Conservation (phyloP, 225 moss, liverwort and hornwort species). For the Bryum argenteum region DNA sequence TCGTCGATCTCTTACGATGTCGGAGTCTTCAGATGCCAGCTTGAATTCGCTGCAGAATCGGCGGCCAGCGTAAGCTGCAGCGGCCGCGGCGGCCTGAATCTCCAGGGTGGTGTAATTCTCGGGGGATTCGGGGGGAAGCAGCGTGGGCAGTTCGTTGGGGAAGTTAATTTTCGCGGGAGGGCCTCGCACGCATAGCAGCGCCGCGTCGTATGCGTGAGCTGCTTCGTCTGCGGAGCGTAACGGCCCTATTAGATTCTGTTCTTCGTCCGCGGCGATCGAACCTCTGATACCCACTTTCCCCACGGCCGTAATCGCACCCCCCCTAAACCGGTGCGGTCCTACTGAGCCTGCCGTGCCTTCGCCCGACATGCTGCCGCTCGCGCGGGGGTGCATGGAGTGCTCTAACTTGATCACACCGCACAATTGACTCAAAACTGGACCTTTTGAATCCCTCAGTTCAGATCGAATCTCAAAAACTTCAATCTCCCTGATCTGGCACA, state of each 20-base stretch:
- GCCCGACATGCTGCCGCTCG: slow-evolving; percentile 37
- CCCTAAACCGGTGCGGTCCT: slow-evolving; percentile 35
- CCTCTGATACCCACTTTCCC: slow-evolving; percentile 62
- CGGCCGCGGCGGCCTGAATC: slow-evolving; percentile 55
- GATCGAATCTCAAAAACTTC: not conserved
- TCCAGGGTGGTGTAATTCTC: slow-evolving; percentile 48
- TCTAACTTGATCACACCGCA: slow-evolving; percentile 45
- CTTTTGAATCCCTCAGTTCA: no score
- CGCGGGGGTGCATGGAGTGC: slow-evolving; percentile 17
- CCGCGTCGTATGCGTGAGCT: slow-evolving; percentile 57
- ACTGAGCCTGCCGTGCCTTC: slow-evolving; percentile 17
- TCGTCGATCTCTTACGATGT: no score
- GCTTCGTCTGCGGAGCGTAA: slow-evolving; percentile 55
- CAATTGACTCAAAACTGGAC: not conserved
- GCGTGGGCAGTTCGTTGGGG: slow-evolving; percentile 38
- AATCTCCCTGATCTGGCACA: no score
- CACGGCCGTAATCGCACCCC: slow-evolving; percentile 56
- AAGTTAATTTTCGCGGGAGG: slow-evolving; percentile 44
- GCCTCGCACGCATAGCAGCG: slow-evolving; percentile 45
- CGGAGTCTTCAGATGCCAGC: no score
- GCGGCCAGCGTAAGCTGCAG: slow-evolving; percentile 42
- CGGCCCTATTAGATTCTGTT: slow-evolving; percentile 53
- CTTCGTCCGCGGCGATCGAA: slow-evolving; percentile 36
- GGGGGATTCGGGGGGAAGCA: slow-evolving; percentile 39
- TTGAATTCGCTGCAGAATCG: slow-evolving; percentile 51